Percentiles rank a stretch among this genome's conserved stretches.
Evolutionary conservation across 208 protist genomes (phyloP).

Genomic region (Acanthamoeba healyi): DNA sequence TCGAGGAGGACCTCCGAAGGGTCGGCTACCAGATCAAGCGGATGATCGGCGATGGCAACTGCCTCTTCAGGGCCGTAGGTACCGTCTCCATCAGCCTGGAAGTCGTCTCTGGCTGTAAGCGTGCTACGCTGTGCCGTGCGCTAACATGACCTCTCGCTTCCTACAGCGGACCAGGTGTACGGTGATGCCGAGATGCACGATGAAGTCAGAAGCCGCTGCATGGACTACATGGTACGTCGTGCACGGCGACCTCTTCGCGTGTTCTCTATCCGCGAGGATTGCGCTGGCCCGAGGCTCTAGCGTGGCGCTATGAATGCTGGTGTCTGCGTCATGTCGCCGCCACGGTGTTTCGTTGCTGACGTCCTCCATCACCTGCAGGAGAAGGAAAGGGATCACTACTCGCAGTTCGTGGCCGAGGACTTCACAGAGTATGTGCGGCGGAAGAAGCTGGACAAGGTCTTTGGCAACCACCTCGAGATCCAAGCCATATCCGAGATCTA

Average conservation of each 20-base stretch:
- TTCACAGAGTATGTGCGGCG: slow-evolving; percentile 73
- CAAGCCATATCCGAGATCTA: slow-evolving; percentile 86
- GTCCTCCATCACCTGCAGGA: not conserved
- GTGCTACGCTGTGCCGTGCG: too few relatives aligned
- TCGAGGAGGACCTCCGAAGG: slow-evolving; percentile 15
- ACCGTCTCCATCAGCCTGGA: not conserved
- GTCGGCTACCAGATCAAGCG: not conserved
- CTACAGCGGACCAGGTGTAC: slow-evolving; percentile 84
- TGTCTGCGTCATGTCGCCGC: too few relatives aligned
- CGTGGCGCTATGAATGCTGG: too few relatives aligned
- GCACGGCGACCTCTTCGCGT: too few relatives aligned
- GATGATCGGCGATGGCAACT: slow-evolving; percentile 85
- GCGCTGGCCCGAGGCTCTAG: too few relatives aligned
- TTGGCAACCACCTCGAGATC: slow-evolving; percentile 87
- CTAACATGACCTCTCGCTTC: too few relatives aligned
- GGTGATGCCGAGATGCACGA: slow-evolving; percentile 86
- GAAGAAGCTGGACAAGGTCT: slow-evolving; percentile 74
- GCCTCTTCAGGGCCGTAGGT: slow-evolving; percentile 85
- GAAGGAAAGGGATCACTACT: slow-evolving; percentile 76
- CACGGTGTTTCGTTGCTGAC: not conserved
- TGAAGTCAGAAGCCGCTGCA: slow-evolving; percentile 79
- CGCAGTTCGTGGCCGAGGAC: slow-evolving; percentile 74
- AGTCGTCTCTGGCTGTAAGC: too few relatives aligned
- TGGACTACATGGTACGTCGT: slow-evolving; percentile 84
- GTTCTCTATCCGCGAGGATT: too few relatives aligned